These are phyloP conservation scores for Papiliotrema nemorosa DNA, from an alignment of 1,284 basidiomycete species.

Conservation along the genomic window DNA sequence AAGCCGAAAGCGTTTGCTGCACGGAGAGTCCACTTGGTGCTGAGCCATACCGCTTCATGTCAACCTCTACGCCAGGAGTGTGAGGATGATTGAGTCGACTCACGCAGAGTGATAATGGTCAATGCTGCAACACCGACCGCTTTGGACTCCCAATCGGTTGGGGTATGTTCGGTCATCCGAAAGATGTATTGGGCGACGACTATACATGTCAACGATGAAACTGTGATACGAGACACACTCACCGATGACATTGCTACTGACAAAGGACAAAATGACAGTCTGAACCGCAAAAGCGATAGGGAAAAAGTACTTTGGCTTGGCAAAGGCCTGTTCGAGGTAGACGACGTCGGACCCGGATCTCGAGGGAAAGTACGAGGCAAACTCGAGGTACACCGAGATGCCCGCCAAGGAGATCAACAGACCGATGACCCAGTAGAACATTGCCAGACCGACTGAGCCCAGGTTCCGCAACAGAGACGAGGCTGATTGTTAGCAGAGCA, in stretches of 20 bases:
- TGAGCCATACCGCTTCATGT: neutral
- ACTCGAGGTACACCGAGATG: neutral
- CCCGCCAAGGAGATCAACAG: neutral
- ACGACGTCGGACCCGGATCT: neutral
- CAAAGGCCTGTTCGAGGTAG: constrained; percentile 2
- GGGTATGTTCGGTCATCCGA: neutral
- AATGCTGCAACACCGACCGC: too few relatives aligned
- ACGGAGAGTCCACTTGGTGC: neutral
- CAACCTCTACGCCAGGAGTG: too few relatives aligned
- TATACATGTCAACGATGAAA: neutral
- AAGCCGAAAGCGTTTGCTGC: neutral
- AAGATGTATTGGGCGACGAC: constrained; percentile 1
- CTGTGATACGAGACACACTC: too few relatives aligned
- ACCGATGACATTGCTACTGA: neutral
- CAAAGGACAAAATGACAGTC: neutral
- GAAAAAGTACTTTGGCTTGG: neutral
- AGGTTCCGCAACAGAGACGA: neutral
- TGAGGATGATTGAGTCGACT: neutral
- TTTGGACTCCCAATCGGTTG: neutral
- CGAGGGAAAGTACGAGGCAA: neutral
- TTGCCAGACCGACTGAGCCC: neutral
- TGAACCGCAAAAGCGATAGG: neutral
- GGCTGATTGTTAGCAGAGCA: neutral
- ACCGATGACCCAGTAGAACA: constrained; percentile 1
- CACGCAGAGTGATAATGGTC: neutral